Percentiles rank a stretch among this genome's conserved stretches.
These are phyloP conservation scores for Yamadazyma dendronema DNA, from an alignment of 1,139 yeast genomes.

Conservation along the genomic window DNA sequence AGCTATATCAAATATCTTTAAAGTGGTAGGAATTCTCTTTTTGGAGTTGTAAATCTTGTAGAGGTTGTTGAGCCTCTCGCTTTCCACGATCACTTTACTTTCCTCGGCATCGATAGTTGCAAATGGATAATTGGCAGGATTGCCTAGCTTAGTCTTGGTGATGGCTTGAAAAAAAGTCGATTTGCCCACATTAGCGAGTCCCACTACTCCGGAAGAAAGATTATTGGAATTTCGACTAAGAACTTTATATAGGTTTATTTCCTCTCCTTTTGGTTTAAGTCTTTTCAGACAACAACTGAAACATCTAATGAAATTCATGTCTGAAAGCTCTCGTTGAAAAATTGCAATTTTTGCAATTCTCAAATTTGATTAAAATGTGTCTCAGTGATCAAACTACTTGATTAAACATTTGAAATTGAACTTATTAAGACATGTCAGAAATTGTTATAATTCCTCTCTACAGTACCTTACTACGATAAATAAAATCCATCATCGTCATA, in stretches of 20 bases:
- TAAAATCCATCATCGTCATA: no score
- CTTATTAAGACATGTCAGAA: no score
- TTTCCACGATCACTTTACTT: constrained; percentile 58
- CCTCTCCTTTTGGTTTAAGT: constrained; percentile 4
- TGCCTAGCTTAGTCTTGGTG: constrained; percentile 67
- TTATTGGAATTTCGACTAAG: constrained; percentile 59
- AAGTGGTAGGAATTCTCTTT: constrained; percentile 52
- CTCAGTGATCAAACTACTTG: no score
- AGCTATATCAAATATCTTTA: constrained; percentile 70
- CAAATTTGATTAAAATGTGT: neutral
- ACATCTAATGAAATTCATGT: constrained; percentile 2
- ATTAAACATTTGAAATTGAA: no score
- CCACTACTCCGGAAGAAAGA: constrained; percentile 59
- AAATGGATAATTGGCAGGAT: constrained; percentile 78
- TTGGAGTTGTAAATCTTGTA: constrained; percentile 47
- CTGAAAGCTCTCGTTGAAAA: neutral
- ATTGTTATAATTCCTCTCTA: no score
- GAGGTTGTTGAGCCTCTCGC: constrained; percentile 45
- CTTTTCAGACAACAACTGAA: constrained; percentile 2
- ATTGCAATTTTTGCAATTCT: neutral
- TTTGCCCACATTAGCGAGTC: constrained; percentile 77
- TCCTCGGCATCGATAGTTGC: constrained; percentile 78
- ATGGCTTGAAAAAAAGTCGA: constrained; percentile 66
- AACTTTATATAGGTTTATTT: constrained; percentile 12
- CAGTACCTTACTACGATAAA: no score